These are phyloP conservation scores for Gelatoporia subvermispora DNA, from an alignment of 768 basidiomycete species.

Conservation along the genomic window DNA sequence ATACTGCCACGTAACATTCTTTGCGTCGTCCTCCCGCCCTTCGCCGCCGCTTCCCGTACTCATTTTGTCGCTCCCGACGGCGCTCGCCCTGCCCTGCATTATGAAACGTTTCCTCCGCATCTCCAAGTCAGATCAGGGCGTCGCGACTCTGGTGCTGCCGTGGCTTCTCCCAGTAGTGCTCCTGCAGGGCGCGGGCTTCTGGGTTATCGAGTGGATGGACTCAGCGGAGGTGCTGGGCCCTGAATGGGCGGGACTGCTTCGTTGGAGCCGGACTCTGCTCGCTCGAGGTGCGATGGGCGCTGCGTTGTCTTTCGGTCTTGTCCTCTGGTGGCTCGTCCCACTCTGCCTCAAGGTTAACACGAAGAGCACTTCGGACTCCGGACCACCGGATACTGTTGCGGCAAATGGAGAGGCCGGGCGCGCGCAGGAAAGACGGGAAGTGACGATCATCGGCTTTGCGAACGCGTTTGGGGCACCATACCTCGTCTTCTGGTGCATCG, in stretches of 20 bases:
- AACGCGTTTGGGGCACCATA: slow-evolving; percentile 90
- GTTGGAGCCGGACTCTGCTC: slow-evolving; percentile 52
- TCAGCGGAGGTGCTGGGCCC: slow-evolving; percentile 42
- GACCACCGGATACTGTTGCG: slow-evolving; percentile 14
- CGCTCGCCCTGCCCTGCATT: slow-evolving; percentile 51
- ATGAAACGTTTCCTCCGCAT: slow-evolving; percentile 55
- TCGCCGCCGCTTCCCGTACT: slow-evolving; percentile 60
- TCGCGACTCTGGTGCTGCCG: slow-evolving; percentile 61
- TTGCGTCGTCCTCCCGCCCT: slow-evolving; percentile 64
- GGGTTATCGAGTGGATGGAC: slow-evolving; percentile 81
- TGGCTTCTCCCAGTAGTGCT: slow-evolving; percentile 55
- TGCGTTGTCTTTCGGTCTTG: slow-evolving; percentile 47
- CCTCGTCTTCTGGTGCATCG: slow-evolving; percentile 71
- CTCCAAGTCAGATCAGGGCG: slow-evolving; percentile 70
- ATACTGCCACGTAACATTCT: slow-evolving; percentile 88
- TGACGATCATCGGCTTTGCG: slow-evolving; percentile 75
- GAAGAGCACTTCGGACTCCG: slow-evolving; percentile 7
- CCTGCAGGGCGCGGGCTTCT: slow-evolving; percentile 56
- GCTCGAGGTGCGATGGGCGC: slow-evolving; percentile 53
- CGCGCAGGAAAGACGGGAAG: slow-evolving; percentile 35
- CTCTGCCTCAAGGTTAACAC: slow-evolving; percentile 65
- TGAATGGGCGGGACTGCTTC: slow-evolving; percentile 39
- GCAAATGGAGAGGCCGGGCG: not conserved
- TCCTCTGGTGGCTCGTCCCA: slow-evolving; percentile 69
- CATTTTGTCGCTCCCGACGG: slow-evolving; percentile 49